phyloP scores from a whole-genome alignment of 495 filamentous ascomycete genomes.

The Penicillium simplicissimum region DNA sequence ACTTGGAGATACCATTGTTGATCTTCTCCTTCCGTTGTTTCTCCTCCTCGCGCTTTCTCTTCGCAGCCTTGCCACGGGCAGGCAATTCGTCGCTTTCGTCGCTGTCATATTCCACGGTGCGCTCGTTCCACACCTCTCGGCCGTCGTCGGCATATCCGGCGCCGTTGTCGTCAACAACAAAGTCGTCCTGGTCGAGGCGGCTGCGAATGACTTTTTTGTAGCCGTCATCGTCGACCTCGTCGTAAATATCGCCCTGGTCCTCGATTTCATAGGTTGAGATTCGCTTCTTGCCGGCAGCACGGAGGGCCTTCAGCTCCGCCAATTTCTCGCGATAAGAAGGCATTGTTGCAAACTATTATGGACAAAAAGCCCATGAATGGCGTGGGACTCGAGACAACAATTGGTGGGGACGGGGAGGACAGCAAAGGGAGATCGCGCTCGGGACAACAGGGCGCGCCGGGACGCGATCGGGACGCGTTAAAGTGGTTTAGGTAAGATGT shows the following conservation, averaged over 20 bases:
- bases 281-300: slow-evolving; percentile 85
- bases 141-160: slow-evolving; percentile 96
- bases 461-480: slow-evolving; percentile 17
- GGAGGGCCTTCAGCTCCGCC: slow-evolving; percentile 81
- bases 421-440: slow-evolving; percentile 18
- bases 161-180: slow-evolving; percentile 93
- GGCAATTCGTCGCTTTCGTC: slow-evolving; percentile 67
- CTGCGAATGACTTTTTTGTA: slow-evolving; percentile 94
- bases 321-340: slow-evolving; percentile 49
- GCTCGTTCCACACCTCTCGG: slow-evolving; percentile 92
- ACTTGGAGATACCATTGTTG: slow-evolving; percentile 89
- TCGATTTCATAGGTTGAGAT: slow-evolving; percentile 86
- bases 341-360: slow-evolving; percentile 32
- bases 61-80: slow-evolving; percentile 68
- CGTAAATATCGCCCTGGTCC: slow-evolving; percentile 83
- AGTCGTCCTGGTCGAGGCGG: slow-evolving; percentile 91
- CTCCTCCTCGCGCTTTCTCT: slow-evolving; percentile 89
- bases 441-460: slow-evolving; percentile 1
- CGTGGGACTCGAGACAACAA: slow-evolving; percentile 15
- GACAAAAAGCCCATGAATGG: slow-evolving; percentile 22
- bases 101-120: slow-evolving; percentile 55
- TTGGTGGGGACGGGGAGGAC: slow-evolving; percentile 26
- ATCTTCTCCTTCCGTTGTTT: slow-evolving; percentile 80
- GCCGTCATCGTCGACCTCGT: slow-evolving; percentile 94
- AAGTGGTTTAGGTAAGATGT: slow-evolving; percentile 12